These are phyloP conservation scores for Bifiguratus adelaidae DNA, from an alignment of 192 early-diverging fungal species.

Conservation along the genomic window DNA sequence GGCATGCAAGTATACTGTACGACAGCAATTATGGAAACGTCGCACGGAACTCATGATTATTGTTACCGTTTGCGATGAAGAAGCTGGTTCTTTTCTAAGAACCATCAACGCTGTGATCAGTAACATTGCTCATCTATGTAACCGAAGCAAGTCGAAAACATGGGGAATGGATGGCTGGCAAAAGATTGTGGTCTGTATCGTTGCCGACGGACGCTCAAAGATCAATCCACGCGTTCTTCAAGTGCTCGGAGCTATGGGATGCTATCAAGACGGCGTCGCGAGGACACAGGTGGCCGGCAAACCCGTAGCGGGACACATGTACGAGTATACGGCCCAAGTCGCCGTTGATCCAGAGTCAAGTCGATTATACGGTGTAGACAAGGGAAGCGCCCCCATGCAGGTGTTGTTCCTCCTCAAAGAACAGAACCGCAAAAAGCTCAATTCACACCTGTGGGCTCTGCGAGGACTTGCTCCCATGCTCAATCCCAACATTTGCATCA, in stretches of 20 bases:
- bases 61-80: conserved; percentile 90
- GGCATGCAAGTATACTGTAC: conserved; percentile 45
- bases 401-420: conserved; percentile 73
- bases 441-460: conserved; percentile 53
- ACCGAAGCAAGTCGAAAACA: conserved; percentile 42
- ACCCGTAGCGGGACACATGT: conserved; percentile 51
- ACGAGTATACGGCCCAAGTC: conserved; percentile 54
- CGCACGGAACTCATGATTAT: conserved; percentile 87
- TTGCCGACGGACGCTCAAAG: conserved; percentile 68
- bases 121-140: conserved; percentile 72
- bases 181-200: conserved; percentile 69
- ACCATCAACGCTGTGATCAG: conserved; percentile 79
- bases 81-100: conserved; percentile 79
- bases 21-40: conserved; percentile 59
- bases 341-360: conserved; percentile 36
- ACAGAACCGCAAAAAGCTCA: conserved; percentile 56
- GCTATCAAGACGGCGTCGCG: conserved; percentile 64
- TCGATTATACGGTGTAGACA: conserved; percentile 31
- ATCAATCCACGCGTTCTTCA: conserved; percentile 50
- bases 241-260: conserved; percentile 64
- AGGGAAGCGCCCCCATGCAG: conserved; percentile 53
- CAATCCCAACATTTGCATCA: conserved; percentile 47
- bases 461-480: conserved; percentile 46
- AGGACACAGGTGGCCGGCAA: conserved; percentile 51
- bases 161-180: conserved; percentile 70